These are phyloP conservation scores for Phytophthora chlamydospora DNA, from an alignment of 352 stramenopile species.

Conservation along the genomic window DNA sequence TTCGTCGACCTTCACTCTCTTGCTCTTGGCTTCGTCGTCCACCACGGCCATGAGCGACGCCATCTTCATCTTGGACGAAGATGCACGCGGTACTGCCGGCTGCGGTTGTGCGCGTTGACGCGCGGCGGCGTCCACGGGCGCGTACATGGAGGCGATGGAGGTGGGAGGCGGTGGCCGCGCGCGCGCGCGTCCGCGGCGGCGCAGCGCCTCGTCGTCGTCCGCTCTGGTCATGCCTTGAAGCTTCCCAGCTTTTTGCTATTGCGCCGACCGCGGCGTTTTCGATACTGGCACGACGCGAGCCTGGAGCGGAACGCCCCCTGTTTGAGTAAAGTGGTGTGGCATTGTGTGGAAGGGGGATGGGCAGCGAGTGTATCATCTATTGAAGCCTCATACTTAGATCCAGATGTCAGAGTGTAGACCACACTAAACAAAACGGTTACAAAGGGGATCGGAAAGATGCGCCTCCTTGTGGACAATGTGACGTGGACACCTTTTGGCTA, in stretches of 20 bases:
- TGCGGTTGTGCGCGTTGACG: background rate
- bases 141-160: slow-evolving; percentile 31
- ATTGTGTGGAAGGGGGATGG: slow-evolving; percentile 1
- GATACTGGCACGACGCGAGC: slow-evolving; percentile 31
- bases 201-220: slow-evolving; percentile 45
- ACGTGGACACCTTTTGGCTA: no score
- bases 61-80: slow-evolving; percentile 53
- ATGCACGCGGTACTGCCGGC: no score
- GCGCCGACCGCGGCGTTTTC: slow-evolving; percentile 31
- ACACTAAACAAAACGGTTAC: background rate
- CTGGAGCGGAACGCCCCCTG: slow-evolving; percentile 3
- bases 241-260: background rate
- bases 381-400: no score
- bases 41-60: slow-evolving; percentile 50
- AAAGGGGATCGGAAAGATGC: no score
- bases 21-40: slow-evolving; percentile 50
- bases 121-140: slow-evolving; percentile 14
- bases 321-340: no score
- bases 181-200: slow-evolving; percentile 39
- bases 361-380: background rate
- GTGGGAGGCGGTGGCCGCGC: slow-evolving; percentile 26
- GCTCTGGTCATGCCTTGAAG: slow-evolving; percentile 36
- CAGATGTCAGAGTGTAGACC: no score
- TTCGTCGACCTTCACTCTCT: slow-evolving; percentile 56
- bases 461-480: no score